phyloP scores from a whole-genome alignment of 1,284 basidiomycete species.

The Amylostereum areolatum region DNA sequence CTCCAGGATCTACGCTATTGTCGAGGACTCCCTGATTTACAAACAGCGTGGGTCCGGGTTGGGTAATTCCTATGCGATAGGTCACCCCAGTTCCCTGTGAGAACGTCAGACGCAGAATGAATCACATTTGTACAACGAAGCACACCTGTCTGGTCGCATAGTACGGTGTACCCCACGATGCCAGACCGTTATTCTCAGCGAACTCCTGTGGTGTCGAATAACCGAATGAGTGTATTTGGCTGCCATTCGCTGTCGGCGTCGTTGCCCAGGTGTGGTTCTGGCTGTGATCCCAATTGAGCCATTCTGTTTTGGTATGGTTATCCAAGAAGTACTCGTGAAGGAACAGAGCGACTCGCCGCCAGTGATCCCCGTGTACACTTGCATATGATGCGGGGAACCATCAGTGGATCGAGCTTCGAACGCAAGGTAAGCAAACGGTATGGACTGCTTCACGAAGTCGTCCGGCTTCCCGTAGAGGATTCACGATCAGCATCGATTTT shows the following conservation, averaged over 20 bases:
- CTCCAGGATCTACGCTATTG: constrained; percentile 22
- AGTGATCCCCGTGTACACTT: constrained; percentile 13
- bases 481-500: not conserved
- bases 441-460: constrained; percentile 13
- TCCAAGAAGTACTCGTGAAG: no score
- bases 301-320: not conserved
- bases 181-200: not conserved
- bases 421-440: constrained; percentile 14
- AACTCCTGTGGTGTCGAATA: not conserved
- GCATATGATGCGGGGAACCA: constrained; percentile 9
- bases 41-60: constrained; percentile 22
- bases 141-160: not conserved
- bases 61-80: constrained; percentile 25
- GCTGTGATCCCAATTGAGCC: not conserved
- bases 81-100: not conserved
- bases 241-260: not conserved
- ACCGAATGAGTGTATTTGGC: no score
- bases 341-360: constrained; percentile 6
- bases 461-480: constrained; percentile 6
- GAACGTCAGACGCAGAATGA: not conserved
- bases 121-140: not conserved
- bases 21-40: constrained; percentile 23
- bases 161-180: not conserved
- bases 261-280: no score
- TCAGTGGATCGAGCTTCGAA: constrained; percentile 10